Evolutionary conservation across 2,329 filamentous ascomycete genomes (phyloP).

Genomic region (Pochonia chlamydosporia): DNA sequence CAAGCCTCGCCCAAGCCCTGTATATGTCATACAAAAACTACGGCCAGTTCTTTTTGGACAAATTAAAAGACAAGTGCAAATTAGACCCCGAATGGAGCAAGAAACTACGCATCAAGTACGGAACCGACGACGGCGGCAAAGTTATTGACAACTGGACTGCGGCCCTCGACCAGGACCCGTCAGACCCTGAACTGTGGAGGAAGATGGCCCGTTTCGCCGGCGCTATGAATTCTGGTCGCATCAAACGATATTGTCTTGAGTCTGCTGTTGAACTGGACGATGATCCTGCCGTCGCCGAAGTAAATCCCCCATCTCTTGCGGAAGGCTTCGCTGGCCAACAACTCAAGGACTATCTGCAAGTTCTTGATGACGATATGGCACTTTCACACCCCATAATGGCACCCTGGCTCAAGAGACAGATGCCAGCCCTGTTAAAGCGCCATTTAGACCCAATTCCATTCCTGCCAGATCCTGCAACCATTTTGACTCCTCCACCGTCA

Average conservation of each 20-base stretch:
- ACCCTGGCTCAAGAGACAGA: conserved; percentile 46
- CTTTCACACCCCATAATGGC: conserved; percentile 56
- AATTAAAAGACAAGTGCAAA: conserved; percentile 25
- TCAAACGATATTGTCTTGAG: conserved; percentile 58
- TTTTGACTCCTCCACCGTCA: conserved; percentile 25
- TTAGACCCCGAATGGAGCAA: conserved; percentile 47
- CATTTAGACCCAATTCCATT: conserved; percentile 58
- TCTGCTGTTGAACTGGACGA: conserved; percentile 63
- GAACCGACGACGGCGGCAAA: conserved; percentile 29
- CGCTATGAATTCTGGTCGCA: conserved; percentile 49
- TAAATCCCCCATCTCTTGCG: conserved; percentile 56
- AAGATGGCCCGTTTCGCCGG: conserved; percentile 52
- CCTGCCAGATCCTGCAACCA: conserved; percentile 46
- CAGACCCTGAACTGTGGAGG: conserved; percentile 62
- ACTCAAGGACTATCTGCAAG: conserved; percentile 47
- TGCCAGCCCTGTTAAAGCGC: conserved; percentile 45
- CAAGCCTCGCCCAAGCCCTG: conserved; percentile 79
- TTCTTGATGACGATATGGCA: conserved; percentile 50
- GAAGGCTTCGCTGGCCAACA: conserved; percentile 60
- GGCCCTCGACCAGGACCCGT: conserved; percentile 59
- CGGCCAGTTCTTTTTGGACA: conserved; percentile 84
- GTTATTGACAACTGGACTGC: conserved; percentile 52
- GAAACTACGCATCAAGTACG: conserved; percentile 20
- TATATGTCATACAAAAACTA: conserved; percentile 95
- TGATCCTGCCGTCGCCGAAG: conserved; percentile 56